Evolutionary conservation across 371 early-diverging fungal species (phyloP).

Genomic region (Saksenaea vasiformis): DNA sequence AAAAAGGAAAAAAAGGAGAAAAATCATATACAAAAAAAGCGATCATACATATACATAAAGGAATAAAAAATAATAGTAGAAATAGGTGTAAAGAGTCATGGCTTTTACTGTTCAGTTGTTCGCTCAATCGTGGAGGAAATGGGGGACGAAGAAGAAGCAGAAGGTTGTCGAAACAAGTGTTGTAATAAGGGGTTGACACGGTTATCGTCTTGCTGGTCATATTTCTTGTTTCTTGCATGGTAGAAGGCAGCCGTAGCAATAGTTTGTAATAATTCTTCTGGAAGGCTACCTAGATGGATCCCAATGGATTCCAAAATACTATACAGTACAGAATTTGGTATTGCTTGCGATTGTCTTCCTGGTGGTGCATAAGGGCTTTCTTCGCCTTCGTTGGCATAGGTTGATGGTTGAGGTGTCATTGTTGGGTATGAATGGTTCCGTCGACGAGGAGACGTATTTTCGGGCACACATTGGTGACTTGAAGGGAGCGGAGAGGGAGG

Average conservation of each 20-base stretch:
- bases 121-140: too few relatives aligned
- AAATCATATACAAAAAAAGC: background rate
- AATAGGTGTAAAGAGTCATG: background rate
- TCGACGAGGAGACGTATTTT: background rate
- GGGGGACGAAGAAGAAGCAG: background rate
- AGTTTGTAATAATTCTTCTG: conserved; percentile 22
- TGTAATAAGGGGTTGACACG: background rate
- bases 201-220: background rate
- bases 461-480: too few relatives aligned
- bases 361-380: background rate
- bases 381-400: too few relatives aligned
- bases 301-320: conserved; percentile 23
- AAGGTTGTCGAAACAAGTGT: background rate
- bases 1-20: background rate
- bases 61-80: background rate
- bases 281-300: conserved; percentile 21
- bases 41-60: background rate
- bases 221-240: conserved; percentile 12
- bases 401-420: background rate
- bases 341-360: background rate
- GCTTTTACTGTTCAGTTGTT: too few relatives aligned
- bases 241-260: conserved; percentile 28
- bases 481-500: background rate
- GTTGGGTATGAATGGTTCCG: background rate
- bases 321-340: conserved; percentile 24